Conservation (phyloP, 179 eudicot genomes). For the Gypsophila paniculata region DNA sequence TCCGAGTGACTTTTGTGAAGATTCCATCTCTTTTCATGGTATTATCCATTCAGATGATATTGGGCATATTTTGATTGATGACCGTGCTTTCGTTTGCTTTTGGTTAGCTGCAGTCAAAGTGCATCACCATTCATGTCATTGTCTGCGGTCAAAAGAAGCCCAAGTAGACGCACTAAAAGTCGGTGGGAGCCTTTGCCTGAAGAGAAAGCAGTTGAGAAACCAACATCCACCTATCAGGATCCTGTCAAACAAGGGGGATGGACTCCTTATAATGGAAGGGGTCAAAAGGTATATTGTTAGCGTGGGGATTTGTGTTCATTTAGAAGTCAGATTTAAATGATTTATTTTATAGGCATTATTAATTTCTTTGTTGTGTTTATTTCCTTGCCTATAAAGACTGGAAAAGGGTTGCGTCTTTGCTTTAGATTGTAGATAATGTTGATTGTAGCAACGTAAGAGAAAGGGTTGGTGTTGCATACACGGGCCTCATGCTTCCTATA, state of each 20-base stretch:
- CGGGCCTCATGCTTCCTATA: slow-evolving; percentile 3
- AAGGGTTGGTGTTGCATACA: neutral
- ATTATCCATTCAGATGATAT: neutral
- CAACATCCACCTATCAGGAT: slow-evolving; percentile 38
- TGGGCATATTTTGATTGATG: neutral
- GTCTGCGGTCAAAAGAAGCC: slow-evolving; percentile 61
- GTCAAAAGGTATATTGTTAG: slow-evolving; percentile 51
- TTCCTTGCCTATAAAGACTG: neutral
- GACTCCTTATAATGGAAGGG: slow-evolving; percentile 44
- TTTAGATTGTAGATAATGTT: neutral
- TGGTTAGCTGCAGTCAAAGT: slow-evolving; percentile 41
- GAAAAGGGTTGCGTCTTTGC: neutral
- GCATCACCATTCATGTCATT: slow-evolving; percentile 39
- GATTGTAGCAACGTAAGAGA: neutral
- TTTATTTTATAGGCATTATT: neutral
- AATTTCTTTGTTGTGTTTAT: too few relatives aligned
- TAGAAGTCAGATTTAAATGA: slow-evolving; percentile 4
- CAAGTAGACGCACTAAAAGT: slow-evolving; percentile 81
- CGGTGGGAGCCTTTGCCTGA: slow-evolving; percentile 95
- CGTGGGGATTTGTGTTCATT: slow-evolving; percentile 7
- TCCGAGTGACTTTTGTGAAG: neutral
- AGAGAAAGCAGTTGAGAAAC: slow-evolving; percentile 52
- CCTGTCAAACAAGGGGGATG: slow-evolving; percentile 57
- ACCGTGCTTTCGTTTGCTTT: slow-evolving; percentile 10
- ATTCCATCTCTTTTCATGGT: neutral